A percentile compares a stretch with the other conserved stretches of the same genome.
These are phyloP conservation scores for Beauveria pseudobassiana DNA, from an alignment of 2,329 filamentous ascomycete genomes.

Conservation along the genomic window DNA sequence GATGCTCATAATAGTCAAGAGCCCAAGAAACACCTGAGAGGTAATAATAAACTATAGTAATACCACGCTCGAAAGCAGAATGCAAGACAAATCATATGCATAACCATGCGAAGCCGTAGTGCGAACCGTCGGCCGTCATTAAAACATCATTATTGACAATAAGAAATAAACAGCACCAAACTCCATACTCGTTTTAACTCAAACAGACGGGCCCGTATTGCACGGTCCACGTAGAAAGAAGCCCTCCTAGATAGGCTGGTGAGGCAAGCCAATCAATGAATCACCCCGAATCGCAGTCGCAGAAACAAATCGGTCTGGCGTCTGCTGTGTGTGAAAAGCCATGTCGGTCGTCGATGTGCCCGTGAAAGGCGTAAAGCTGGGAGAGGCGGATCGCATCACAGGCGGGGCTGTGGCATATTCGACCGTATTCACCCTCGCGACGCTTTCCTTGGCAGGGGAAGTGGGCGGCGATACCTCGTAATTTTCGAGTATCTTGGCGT, in stretches of 20 bases:
- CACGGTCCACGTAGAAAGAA: no score
- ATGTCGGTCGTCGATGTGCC: constrained; percentile 38
- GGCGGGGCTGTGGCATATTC: constrained; percentile 17
- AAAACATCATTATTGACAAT: constrained; percentile 2
- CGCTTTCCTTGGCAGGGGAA: constrained; percentile 29
- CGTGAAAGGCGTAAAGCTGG: constrained; percentile 39
- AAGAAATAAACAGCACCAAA: constrained; percentile 1
- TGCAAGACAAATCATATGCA: background rate
- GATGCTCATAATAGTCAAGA: background rate
- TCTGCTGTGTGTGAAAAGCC: constrained; percentile 30
- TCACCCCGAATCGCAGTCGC: constrained; percentile 40
- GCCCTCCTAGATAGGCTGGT: no score
- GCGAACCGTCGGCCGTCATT: background rate
- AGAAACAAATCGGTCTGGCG: constrained; percentile 35
- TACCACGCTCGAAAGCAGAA: constrained; percentile 5
- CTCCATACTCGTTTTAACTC: background rate
- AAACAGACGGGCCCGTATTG: background rate
- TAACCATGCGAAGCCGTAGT: background rate
- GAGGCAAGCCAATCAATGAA: no score
- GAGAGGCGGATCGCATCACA: constrained; percentile 34
- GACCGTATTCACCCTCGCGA: constrained; percentile 33
- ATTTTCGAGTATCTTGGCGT: constrained; percentile 24
- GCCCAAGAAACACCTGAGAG: background rate
- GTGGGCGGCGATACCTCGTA: constrained; percentile 2
- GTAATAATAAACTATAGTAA: background rate